Evolutionary conservation across 2,329 filamentous ascomycete genomes (phyloP).

Genomic region (Fusarium continuum): DNA sequence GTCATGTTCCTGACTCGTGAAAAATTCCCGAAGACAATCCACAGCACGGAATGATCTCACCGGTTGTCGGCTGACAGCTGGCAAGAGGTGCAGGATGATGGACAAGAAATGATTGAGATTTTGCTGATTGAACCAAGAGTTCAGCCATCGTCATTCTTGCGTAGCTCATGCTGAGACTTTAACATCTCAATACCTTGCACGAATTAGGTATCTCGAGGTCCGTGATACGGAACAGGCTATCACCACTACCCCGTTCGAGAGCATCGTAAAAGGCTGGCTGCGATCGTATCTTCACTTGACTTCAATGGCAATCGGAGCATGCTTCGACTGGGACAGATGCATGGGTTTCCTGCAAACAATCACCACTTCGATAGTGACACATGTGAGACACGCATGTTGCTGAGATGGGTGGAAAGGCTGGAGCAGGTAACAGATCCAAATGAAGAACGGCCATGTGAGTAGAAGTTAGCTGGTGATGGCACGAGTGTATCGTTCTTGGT

Average conservation of each 20-base stretch:
- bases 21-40: background rate
- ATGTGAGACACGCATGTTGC: slow-evolving; percentile 5
- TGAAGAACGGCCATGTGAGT: background rate
- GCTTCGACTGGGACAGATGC: background rate
- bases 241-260: background rate
- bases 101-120: background rate
- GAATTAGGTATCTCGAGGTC: background rate
- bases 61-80: background rate
- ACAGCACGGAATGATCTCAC: background rate
- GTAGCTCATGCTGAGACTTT: background rate
- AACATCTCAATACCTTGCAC: background rate
- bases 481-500: too few species aligned
- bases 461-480: background rate
- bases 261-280: background rate
- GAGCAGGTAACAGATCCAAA: background rate
- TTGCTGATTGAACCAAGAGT: background rate
- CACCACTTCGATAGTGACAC: background rate
- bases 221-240: background rate
- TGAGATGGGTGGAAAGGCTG: background rate
- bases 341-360: slow-evolving; percentile 8
- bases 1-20: slow-evolving; percentile 13
- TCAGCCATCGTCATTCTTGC: slow-evolving; percentile 8
- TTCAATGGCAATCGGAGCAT: slow-evolving; percentile 3
- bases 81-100: background rate
- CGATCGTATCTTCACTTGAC: slow-evolving; percentile 1